These are phyloP conservation scores for Claviceps africana DNA, from an alignment of 2,329 filamentous ascomycete genomes.

Conservation along the genomic window DNA sequence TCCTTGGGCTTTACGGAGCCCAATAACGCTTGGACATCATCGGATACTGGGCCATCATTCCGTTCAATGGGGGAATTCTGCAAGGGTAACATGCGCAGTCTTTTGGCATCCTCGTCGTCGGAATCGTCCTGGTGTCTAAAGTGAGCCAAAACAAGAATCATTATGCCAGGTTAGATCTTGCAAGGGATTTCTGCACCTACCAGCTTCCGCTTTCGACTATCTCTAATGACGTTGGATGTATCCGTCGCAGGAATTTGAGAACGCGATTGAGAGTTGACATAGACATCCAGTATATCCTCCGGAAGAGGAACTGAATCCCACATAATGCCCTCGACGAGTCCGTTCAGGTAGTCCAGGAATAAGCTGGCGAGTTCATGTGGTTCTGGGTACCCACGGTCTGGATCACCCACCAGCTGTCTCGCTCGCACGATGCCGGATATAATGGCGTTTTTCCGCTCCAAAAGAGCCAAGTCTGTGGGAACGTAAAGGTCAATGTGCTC, in stretches of 20 bases:
- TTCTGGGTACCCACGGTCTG: slow-evolving; percentile 24
- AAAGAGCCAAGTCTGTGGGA: slow-evolving; percentile 16
- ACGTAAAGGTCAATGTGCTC: slow-evolving; percentile 41
- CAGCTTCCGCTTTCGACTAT: slow-evolving; percentile 32
- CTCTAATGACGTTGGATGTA: slow-evolving; percentile 11
- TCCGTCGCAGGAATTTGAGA: slow-evolving; percentile 15
- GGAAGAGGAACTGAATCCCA: slow-evolving; percentile 37
- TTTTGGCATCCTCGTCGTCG: slow-evolving; percentile 17
- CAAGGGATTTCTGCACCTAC: slow-evolving; percentile 27
- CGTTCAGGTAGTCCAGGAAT: slow-evolving; percentile 33
- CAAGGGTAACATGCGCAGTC: slow-evolving; percentile 14
- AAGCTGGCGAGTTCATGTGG: slow-evolving; percentile 32
- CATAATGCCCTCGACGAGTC: slow-evolving; percentile 20
- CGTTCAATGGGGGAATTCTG: slow-evolving; percentile 9
- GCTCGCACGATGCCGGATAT: slow-evolving; percentile 24
- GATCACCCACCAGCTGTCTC: slow-evolving; percentile 25
- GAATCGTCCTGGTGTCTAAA: slow-evolving; percentile 17
- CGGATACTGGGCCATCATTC: slow-evolving; percentile 19
- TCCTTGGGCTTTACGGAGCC: slow-evolving; percentile 9
- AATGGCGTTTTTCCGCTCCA: slow-evolving; percentile 35
- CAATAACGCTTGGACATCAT: slow-evolving; percentile 18
- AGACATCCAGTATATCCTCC: slow-evolving; percentile 34
- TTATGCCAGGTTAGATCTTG: too few species aligned
- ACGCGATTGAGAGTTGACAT: slow-evolving; percentile 22
- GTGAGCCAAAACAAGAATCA: not conserved